Conservation (phyloP, 2,329 filamentous ascomycete species). For the Aspergillus udagawae region DNA sequence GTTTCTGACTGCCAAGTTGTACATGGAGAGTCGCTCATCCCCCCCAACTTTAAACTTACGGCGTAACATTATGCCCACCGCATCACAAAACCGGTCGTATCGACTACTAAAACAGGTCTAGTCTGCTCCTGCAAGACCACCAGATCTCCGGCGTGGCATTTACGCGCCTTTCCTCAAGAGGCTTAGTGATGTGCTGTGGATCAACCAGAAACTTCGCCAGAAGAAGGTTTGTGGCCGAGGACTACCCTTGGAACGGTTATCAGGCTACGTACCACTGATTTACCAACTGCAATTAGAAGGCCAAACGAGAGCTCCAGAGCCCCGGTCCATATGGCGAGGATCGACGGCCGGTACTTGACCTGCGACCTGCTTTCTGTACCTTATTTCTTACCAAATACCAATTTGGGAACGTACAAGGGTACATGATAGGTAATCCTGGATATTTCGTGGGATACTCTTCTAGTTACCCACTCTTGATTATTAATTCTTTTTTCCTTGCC, state of each 20-base stretch:
- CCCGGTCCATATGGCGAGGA: background rate
- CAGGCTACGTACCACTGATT: constrained; percentile 3
- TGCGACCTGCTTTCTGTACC: background rate
- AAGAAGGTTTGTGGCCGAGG: constrained; percentile 10
- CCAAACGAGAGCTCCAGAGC: constrained; percentile 3
- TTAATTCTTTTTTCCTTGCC: background rate
- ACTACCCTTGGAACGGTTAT: background rate
- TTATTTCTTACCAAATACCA: constrained; percentile 11
- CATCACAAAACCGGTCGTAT: constrained; percentile 6
- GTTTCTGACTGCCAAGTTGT: background rate
- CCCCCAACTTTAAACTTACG: background rate
- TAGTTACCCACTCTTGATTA: constrained; percentile 1
- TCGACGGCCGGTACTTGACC: background rate
- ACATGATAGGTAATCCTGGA: constrained; percentile 1
- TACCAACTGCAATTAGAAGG: constrained; percentile 10
- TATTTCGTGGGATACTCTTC: background rate
- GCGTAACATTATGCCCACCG: background rate
- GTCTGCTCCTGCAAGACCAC: constrained; percentile 4
- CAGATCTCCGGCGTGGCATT: constrained; percentile 19
- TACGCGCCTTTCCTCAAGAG: constrained; percentile 5
- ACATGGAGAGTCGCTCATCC: background rate
- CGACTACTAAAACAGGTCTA: constrained; percentile 8
- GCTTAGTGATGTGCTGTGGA: constrained; percentile 10
- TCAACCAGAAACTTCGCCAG: constrained; percentile 9
- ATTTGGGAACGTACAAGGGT: background rate